Conservation (phyloP, 1,284 basidiomycete species). For the Cryptococcus wingfieldii region DNA sequence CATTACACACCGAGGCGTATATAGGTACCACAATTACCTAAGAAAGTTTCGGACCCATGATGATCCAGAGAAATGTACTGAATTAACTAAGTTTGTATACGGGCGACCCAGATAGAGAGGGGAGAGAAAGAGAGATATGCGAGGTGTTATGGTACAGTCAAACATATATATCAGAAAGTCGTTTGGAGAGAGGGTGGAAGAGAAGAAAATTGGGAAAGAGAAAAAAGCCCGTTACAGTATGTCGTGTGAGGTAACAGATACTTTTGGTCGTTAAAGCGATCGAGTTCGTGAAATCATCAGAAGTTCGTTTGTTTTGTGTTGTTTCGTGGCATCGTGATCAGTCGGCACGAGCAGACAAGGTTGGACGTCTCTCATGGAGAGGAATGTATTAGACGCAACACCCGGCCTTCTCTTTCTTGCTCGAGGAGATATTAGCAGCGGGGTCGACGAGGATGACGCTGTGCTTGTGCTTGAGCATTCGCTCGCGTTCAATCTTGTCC, state of each 20-base stretch:
- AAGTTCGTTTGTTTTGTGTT: background rate
- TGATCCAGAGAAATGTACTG: no score
- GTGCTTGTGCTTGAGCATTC: constrained; percentile 34
- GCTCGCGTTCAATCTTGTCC: constrained; percentile 45
- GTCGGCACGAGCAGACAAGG: background rate
- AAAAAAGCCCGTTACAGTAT: background rate
- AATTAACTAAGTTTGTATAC: no score
- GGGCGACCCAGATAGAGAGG: background rate
- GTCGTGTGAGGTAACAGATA: no score
- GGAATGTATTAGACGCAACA: constrained; percentile 15
- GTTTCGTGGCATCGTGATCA: background rate
- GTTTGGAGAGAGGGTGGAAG: background rate
- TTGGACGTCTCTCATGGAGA: background rate
- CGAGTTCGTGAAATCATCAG: background rate
- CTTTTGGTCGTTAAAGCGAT: background rate
- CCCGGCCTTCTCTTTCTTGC: constrained; percentile 11
- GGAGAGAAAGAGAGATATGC: background rate
- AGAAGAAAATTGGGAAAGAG: background rate
- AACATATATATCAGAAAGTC: background rate
- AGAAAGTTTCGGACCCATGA: no score
- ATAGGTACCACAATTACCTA: no score
- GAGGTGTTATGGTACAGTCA: background rate
- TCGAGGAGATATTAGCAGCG: constrained; percentile 2
- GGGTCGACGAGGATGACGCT: constrained; percentile 45
- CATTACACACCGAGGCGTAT: background rate